Evolutionary conservation across 495 filamentous ascomycete genomes (phyloP).

Genomic region (Viridothelium virens): DNA sequence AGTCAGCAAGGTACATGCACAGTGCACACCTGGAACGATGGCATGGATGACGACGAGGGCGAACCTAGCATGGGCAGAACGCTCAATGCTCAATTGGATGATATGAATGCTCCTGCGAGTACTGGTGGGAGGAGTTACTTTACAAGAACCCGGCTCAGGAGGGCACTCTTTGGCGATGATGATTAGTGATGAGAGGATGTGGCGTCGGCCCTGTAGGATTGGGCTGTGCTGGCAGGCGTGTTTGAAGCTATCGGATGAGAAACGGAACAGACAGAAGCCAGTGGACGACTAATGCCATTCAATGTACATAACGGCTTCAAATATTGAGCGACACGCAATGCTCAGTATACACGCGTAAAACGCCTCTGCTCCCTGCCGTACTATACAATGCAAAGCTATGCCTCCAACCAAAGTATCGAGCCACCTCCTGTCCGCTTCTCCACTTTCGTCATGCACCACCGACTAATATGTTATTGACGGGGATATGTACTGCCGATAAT

Average conservation of each 20-base stretch:
- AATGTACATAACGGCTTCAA: background rate
- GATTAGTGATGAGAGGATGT: slow-evolving; percentile 18
- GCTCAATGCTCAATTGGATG: slow-evolving; percentile 43
- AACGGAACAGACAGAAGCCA: background rate
- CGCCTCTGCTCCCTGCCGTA: background rate
- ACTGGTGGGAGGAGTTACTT: slow-evolving; percentile 1
- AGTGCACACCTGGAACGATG: slow-evolving; percentile 68
- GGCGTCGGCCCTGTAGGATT: slow-evolving; percentile 2
- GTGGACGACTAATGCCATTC: background rate
- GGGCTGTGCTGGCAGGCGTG: background rate
- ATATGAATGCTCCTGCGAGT: slow-evolving; percentile 7
- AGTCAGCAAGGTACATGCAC: slow-evolving; percentile 64
- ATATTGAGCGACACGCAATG: background rate
- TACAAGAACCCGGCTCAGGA: slow-evolving; percentile 1
- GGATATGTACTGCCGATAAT: slow-evolving; percentile 57
- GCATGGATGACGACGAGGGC: slow-evolving; percentile 54
- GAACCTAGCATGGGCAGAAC: slow-evolving; percentile 49
- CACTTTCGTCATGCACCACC: slow-evolving; percentile 49
- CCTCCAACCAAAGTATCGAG: background rate
- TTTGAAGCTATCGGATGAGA: no score
- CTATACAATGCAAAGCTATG: background rate
- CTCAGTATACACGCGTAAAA: background rate
- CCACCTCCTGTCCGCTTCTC: slow-evolving; percentile 12
- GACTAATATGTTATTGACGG: slow-evolving; percentile 76
- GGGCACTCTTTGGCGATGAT: slow-evolving; percentile 22